Conservation (phyloP, 306 rosid species). For the Malus fusca region DNA sequence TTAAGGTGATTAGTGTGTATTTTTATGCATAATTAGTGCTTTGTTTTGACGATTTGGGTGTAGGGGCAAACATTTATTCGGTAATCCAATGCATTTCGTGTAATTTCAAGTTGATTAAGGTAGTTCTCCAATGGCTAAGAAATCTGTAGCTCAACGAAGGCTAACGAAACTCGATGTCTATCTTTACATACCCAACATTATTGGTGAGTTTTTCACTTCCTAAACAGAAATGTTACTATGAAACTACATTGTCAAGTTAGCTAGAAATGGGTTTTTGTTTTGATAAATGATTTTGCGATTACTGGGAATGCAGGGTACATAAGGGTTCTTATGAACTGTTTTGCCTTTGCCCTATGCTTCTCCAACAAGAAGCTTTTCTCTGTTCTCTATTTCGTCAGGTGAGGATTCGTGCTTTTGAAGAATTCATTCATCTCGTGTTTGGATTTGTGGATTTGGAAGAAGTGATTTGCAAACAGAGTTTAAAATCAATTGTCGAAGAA, state of each 20-base stretch:
- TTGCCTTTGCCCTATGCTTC: constrained; percentile 73
- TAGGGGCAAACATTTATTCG: constrained; percentile 15
- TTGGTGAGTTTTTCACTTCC: constrained; percentile 50
- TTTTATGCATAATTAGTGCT: neutral
- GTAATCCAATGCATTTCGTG: constrained; percentile 15
- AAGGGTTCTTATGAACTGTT: constrained; percentile 66
- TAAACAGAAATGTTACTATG: neutral
- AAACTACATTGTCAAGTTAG: neutral
- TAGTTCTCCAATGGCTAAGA: constrained; percentile 62
- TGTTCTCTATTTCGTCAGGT: constrained; percentile 79
- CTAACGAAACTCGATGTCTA: constrained; percentile 55
- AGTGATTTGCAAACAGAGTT: neutral
- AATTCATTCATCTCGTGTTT: neutral
- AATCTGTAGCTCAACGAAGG: constrained; percentile 42
- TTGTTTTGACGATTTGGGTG: neutral
- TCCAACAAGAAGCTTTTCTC: constrained; percentile 70
- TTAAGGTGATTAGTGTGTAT: neutral
- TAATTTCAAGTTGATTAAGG: constrained; percentile 22
- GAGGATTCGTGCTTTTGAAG: constrained; percentile 16
- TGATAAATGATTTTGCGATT: neutral
- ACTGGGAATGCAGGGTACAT: constrained; percentile 60
- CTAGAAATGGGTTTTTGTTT: neutral
- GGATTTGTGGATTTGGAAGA: neutral
- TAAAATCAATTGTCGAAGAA: too few relatives aligned
- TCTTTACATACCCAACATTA: constrained; percentile 83